Evolutionary conservation across 345 rosid species (phyloP).

Genomic region (Noccaea caerulescens): DNA sequence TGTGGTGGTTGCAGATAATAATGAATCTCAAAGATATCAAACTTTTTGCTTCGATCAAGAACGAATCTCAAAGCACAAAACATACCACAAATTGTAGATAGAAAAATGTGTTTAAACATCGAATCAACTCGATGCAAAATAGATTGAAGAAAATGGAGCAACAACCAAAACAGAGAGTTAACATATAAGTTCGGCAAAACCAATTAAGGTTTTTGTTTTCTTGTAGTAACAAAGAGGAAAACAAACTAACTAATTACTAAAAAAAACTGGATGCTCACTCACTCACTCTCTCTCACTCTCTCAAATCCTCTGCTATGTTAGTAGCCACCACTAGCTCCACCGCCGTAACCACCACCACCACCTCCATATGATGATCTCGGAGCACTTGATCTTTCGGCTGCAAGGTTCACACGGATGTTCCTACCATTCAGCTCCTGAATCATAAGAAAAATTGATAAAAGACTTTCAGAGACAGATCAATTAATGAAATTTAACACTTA

Average conservation of each 20-base stretch:
- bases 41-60: not conserved
- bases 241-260: constrained; percentile 3
- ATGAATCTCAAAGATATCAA: too few relatives aligned
- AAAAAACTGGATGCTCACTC: not conserved
- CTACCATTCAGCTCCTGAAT: constrained; percentile 61
- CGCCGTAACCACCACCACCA: constrained; percentile 29
- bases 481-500: not conserved
- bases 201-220: constrained; percentile 7
- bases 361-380: constrained; percentile 43
- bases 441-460: not conserved
- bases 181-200: constrained; percentile 14
- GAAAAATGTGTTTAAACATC: not conserved
- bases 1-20: too few relatives aligned
- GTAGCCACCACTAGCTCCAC: constrained; percentile 37
- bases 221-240: not conserved
- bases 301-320: constrained; percentile 8
- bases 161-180: constrained; percentile 1
- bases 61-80: not conserved
- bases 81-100: not conserved
- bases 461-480: not conserved
- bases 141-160: not conserved
- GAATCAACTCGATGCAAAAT: constrained; percentile 6
- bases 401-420: constrained; percentile 62
- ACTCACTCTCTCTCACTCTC: not conserved
- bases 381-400: constrained; percentile 49